Percentiles rank a stretch among this genome's conserved stretches.
These are phyloP conservation scores for Solanum ahanhuiri DNA, from an alignment of 257 asterid species.

Conservation along the genomic window DNA sequence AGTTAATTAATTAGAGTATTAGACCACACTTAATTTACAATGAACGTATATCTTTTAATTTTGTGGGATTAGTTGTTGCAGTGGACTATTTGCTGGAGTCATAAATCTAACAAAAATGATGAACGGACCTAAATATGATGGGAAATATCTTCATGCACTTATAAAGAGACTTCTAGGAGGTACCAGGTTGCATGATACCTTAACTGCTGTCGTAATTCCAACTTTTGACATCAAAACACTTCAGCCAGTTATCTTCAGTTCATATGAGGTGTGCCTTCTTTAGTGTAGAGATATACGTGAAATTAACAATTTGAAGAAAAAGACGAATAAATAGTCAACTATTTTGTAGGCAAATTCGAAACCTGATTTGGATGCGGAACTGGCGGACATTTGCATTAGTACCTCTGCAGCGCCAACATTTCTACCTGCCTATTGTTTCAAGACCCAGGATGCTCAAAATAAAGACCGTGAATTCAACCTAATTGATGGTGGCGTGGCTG, in stretches of 20 bases:
- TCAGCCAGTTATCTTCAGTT: constrained; percentile 34
- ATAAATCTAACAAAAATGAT: constrained; percentile 17
- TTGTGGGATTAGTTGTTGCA: constrained; percentile 4
- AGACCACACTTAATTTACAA: not conserved
- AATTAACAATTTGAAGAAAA: not conserved
- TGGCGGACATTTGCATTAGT: constrained; percentile 52
- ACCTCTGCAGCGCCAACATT: constrained; percentile 56
- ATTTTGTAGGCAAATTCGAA: not conserved
- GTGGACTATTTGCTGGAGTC: constrained; percentile 21
- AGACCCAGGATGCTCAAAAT: constrained; percentile 22
- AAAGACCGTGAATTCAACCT: constrained; percentile 28
- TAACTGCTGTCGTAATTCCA: constrained; percentile 38
- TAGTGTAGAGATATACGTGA: not conserved
- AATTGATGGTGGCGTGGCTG: constrained; percentile 56
- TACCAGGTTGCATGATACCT: constrained; percentile 26
- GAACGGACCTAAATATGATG: constrained; percentile 31
- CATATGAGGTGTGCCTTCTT: constrained; percentile 19
- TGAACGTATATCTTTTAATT: not conserved
- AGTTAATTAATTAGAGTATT: not conserved
- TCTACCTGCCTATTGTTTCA: constrained; percentile 46
- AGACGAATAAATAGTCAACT: not conserved
- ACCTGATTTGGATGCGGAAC: constrained; percentile 26
- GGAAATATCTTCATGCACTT: constrained; percentile 23
- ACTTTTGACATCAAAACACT: constrained; percentile 40
- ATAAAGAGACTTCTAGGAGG: constrained; percentile 11